phyloP scores from a whole-genome alignment of 208 protist species.

The Crithidia brevicula region DNA sequence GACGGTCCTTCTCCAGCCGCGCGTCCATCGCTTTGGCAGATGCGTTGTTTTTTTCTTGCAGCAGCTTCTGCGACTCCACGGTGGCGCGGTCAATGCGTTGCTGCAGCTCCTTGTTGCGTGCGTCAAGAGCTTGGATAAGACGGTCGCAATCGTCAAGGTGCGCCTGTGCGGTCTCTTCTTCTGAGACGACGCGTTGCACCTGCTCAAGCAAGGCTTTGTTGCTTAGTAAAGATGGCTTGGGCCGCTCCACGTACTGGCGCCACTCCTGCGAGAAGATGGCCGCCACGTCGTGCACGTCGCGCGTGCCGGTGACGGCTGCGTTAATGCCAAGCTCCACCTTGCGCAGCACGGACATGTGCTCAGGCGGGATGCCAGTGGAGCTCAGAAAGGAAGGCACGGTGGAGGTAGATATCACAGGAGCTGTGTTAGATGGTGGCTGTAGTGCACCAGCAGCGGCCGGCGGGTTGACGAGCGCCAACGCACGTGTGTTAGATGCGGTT shows the following conservation, averaged over 20 bases:
- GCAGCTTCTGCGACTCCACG: slow-evolving; percentile 61
- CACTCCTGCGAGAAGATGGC: slow-evolving; percentile 50
- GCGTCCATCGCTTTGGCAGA: slow-evolving; percentile 41
- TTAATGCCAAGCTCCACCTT: slow-evolving; percentile 63
- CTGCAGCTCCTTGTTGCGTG: slow-evolving; percentile 64
- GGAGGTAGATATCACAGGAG: background rate
- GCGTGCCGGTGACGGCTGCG: slow-evolving; percentile 38
- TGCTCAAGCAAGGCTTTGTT: slow-evolving; percentile 60
- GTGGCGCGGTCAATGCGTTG: slow-evolving; percentile 61
- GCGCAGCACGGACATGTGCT: slow-evolving; percentile 78
- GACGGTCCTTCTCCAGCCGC: slow-evolving; percentile 34
- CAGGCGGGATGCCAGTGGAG: slow-evolving; percentile 45
- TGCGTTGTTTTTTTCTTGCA: slow-evolving; percentile 62
- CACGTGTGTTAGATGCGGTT: background rate
- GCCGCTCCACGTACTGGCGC: slow-evolving; percentile 36
- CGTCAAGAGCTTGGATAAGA: slow-evolving; percentile 55
- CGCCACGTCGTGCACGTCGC: slow-evolving; percentile 54
- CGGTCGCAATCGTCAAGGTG: slow-evolving; percentile 58
- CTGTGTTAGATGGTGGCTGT: background rate
- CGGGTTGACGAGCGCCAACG: slow-evolving; percentile 8
- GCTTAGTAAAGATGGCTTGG: slow-evolving; percentile 67
- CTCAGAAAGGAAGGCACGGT: slow-evolving; percentile 29
- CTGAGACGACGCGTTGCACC: slow-evolving; percentile 60
- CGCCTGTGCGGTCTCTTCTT: slow-evolving; percentile 50
- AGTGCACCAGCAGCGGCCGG: background rate